Evolutionary conservation across 2,329 filamentous ascomycete species (phyloP), one percentile per base, ranked within the genome.

Genomic region (Aspergillus sclerotialis): DNA sequence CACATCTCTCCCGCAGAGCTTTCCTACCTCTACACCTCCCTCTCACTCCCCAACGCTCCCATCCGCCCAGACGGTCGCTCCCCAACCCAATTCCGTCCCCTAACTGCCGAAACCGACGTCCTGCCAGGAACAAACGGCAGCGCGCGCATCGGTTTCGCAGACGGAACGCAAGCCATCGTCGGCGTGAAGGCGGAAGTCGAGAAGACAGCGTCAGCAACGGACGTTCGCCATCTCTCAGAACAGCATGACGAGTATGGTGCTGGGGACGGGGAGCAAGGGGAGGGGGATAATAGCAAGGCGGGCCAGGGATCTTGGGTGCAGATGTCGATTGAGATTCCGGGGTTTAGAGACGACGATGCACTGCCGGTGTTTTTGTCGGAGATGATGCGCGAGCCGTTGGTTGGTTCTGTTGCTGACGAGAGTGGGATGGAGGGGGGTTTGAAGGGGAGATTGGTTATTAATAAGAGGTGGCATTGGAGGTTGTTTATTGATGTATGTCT

Each of bases 111-210:
- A 68, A 88, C 84, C 35, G 84, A 86, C 38, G 85, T 96, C 37
- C 74, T 98, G 0, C 89, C 92, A 0, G 80, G 82, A 30, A 83
- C 90, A 11, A 94, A 96, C 55, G 92, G 92, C 41, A 93, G 85
- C 62, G 90, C 92, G 39, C 79, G 93, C 21, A 83, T 98, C 30
- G 94, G 90, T 47, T 93, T 96, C 58, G 80, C 88, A 3, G 92
- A 98, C 60, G 92, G 92, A 32, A 94, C 88, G 2, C 92, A 98
- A 63, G 92, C 92, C 5, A 82, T 98, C 41, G 92, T 95, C 5
- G 92, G 92, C 29, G 82, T 95, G 41, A 98, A 96, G 66, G 88
- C 86, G 1, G 90, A 96, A 65, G 85, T 96, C 4, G 88, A 94
- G 61, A 81, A 76, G 67, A 87, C 82, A 19, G 47, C 50, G 40